phyloP scores from a whole-genome alignment of 371 early-diverging fungal genomes.

The Lichtheimia ramosa region DNA sequence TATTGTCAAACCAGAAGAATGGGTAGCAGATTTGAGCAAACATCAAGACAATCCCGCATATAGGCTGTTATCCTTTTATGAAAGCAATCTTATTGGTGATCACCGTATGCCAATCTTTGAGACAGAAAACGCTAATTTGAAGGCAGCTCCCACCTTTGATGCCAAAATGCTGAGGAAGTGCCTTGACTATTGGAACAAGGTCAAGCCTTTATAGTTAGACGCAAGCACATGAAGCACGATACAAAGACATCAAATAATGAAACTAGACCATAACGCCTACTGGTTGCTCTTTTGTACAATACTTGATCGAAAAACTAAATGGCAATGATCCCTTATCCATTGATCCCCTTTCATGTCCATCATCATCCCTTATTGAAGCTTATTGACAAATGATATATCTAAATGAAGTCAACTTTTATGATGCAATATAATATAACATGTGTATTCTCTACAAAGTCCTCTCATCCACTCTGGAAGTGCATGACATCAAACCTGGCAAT shows the following conservation, averaged over 20 bases:
- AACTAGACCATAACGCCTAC: too few species aligned
- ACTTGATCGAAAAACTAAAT: too few species aligned
- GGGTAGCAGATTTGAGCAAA: constrained; percentile 25
- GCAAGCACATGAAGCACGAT: too few species aligned
- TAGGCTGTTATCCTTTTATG: constrained; percentile 27
- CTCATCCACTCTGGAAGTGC: constrained; percentile 25
- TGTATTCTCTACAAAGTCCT: constrained; percentile 2
- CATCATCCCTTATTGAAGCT: too few species aligned
- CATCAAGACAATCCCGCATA: constrained; percentile 36
- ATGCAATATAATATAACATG: not conserved
- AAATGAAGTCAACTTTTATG: not conserved
- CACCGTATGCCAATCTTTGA: not conserved
- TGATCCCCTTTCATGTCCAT: too few species aligned
- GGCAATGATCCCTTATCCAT: too few species aligned
- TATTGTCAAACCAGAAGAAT: constrained; percentile 18
- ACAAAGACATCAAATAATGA: too few species aligned
- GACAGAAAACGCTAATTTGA: not conserved
- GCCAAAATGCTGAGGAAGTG: constrained; percentile 6
- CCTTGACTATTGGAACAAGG: constrained; percentile 4
- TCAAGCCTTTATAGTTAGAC: too few species aligned
- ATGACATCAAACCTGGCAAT: constrained; percentile 46
- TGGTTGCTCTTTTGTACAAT: too few species aligned
- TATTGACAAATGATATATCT: not conserved
- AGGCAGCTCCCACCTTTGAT: constrained; percentile 4
- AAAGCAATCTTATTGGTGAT: not conserved